Base-by-base conservation (phyloP, 2,329 filamentous ascomycete species). In the Chrysoporthe deuterocubensis region DNA sequence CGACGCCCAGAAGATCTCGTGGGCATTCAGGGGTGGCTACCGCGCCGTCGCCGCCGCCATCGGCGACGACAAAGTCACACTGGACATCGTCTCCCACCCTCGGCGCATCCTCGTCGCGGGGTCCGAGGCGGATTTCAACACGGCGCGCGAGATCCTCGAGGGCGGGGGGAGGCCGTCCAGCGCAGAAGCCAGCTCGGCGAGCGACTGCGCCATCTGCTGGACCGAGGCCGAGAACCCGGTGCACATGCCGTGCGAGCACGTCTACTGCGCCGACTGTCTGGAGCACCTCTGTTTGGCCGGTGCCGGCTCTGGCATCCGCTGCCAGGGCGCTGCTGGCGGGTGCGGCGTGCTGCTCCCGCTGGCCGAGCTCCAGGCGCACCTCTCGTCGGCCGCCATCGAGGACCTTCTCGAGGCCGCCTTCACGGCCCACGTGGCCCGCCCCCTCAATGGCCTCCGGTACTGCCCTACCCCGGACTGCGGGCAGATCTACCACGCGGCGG, bases 381-480 rank as follows among this genome's bases (percentile, higher is more conserved):
- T 81, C 43, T 71, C 78, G 4, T 75, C 76, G 0, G 59, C 68
- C 16, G 68, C 71, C 48, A 77, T 82, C 18, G 80, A 83, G 52
- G 71, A 73, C 16, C n/a, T 82, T 2, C 74, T 82, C 4, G 68
- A 77, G n/a, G 70, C 71, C 1, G 80, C 80, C 0, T 80, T 82
- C 64, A 66, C 70, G 3, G 72, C 75, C 0, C 76, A 82, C 67
- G 69, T 82, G 14, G 44, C 14, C 46, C 74, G 73, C 5, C 74
- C 69, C 4, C 73, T 76, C 42, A 77, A n/a, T 78, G 50, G 69
- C 0, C 73, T 84, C 13, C 76, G 73, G 4, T 78, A 78, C 69
- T 85, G 83, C 64, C 79, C 81, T 2, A 81, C 79, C 0, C 81
- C 37, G 0, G 80, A 82, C 70, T 85, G 82, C 66, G 74, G 70